Conservation (phyloP, 2,329 filamentous ascomycete genomes). For the Apiospora koreana region DNA sequence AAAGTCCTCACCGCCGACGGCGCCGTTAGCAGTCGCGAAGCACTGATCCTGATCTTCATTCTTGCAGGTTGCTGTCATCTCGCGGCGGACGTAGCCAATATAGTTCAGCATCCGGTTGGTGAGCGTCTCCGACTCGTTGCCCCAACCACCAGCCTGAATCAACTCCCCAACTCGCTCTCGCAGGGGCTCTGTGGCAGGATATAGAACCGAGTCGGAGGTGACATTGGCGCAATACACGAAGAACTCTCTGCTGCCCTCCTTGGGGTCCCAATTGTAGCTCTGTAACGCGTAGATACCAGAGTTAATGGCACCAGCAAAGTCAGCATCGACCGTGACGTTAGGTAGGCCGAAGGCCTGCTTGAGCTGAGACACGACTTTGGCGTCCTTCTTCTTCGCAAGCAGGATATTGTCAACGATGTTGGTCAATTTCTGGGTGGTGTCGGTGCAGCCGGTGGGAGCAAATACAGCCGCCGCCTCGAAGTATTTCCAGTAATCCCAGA, state of each 20-base stretch:
- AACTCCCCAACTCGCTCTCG: slow-evolving; percentile 38
- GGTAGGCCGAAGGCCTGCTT: slow-evolving; percentile 48
- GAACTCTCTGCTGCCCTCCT: slow-evolving; percentile 40
- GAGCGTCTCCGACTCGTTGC: slow-evolving; percentile 37
- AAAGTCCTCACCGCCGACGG: slow-evolving; percentile 28
- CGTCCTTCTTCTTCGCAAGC: slow-evolving; percentile 38
- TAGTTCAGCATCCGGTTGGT: slow-evolving; percentile 52
- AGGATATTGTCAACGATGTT: slow-evolving; percentile 54
- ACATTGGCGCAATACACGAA: slow-evolving; percentile 51
- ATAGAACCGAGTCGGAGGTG: slow-evolving; percentile 42
- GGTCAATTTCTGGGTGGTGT: slow-evolving; percentile 59
- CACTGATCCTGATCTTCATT: slow-evolving; percentile 37
- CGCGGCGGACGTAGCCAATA: slow-evolving; percentile 44
- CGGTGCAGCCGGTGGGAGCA: slow-evolving; percentile 61
- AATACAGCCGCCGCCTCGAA: slow-evolving; percentile 52
- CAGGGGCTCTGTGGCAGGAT: slow-evolving; percentile 40
- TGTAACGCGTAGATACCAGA: slow-evolving; percentile 47
- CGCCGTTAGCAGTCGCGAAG: slow-evolving; percentile 35
- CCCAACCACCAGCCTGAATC: slow-evolving; percentile 43
- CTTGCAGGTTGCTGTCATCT: slow-evolving; percentile 25
- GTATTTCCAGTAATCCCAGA: slow-evolving; percentile 74
- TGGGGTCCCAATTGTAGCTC: slow-evolving; percentile 55
- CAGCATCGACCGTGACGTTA: slow-evolving; percentile 44
- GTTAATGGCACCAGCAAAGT: slow-evolving; percentile 48
- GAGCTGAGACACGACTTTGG: slow-evolving; percentile 43